Evolutionary conservation across 2,329 filamentous ascomycete species (phyloP).

Genomic region (Chaetomium sp.): DNA sequence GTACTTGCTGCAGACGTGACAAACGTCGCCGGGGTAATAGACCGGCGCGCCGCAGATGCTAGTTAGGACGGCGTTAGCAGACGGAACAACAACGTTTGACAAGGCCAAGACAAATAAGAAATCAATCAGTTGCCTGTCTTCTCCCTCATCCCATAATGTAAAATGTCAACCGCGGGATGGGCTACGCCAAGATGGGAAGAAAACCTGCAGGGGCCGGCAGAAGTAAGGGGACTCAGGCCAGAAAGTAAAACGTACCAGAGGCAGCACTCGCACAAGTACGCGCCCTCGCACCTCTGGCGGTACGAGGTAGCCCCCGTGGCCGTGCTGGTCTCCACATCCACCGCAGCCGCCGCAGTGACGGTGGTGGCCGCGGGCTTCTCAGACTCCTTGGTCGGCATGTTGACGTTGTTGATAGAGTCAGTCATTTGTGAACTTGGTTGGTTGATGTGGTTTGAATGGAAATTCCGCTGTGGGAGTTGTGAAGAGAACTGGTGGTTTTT

Average conservation of each 20-base stretch:
- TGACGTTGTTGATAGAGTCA: neutral
- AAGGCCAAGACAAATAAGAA: neutral
- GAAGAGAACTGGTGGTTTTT: neutral
- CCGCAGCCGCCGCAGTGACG: neutral
- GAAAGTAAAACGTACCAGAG: constrained; percentile 18
- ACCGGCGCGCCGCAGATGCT: constrained; percentile 26
- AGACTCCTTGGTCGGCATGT: neutral
- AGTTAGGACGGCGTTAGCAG: neutral
- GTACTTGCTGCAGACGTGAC: constrained; percentile 18
- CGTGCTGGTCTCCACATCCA: neutral
- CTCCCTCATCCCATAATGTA: neutral
- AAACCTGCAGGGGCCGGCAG: neutral
- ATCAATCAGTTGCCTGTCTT: neutral
- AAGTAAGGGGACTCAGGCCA: neutral
- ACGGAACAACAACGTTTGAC: neutral
- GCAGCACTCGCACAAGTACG: constrained; percentile 26
- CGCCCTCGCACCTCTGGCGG: neutral
- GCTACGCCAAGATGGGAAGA: neutral
- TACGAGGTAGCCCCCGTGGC: neutral
- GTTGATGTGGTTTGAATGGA: neutral
- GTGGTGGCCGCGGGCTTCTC: neutral
- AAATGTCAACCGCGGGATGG: neutral
- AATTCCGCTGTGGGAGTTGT: neutral
- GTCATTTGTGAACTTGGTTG: neutral
- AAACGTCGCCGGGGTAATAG: constrained; percentile 27